Percentiles rank a stretch among this genome's conserved stretches.
These are phyloP conservation scores for Talaromyces sp. DNA, from an alignment of 2,329 filamentous ascomycete genomes.

Conservation along the genomic window DNA sequence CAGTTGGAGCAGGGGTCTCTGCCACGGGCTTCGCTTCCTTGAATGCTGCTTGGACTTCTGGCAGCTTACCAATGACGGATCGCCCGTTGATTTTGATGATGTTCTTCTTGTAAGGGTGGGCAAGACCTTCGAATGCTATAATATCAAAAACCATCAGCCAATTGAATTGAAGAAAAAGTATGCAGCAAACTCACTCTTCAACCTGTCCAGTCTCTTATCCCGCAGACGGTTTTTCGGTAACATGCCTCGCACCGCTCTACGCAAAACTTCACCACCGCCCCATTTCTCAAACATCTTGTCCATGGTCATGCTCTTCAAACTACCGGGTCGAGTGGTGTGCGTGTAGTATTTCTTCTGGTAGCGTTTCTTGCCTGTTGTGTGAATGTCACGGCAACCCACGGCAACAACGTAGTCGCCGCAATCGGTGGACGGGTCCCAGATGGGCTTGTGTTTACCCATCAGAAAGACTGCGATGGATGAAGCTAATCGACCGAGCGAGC, in stretches of 20 bases:
- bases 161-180: not conserved
- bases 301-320: constrained; percentile 85
- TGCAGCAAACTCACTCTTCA: constrained; percentile 61
- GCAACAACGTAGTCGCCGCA: constrained; percentile 99
- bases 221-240: constrained; percentile 91
- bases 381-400: constrained; percentile 77
- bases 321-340: constrained; percentile 86
- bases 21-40: constrained; percentile 25
- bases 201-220: constrained; percentile 76
- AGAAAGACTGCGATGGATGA: constrained; percentile 79
- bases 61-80: constrained; percentile 29
- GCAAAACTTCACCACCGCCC: constrained; percentile 84
- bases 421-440: constrained; percentile 94
- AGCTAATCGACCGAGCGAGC: constrained; percentile 84
- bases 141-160: constrained; percentile 2
- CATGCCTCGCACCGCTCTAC: constrained; percentile 94
- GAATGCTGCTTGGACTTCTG: constrained; percentile 34
- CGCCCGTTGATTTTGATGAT: constrained; percentile 66
- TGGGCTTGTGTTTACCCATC: constrained; percentile 99
- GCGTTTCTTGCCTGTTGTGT: constrained; percentile 86
- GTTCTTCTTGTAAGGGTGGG: constrained; percentile 89
- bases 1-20: constrained; percentile 12
- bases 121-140: constrained; percentile 79
- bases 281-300: constrained; percentile 90
- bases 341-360: constrained; percentile 94